Percentiles rank a stretch among this genome's conserved stretches.
These are phyloP conservation scores for Dryadomyces quercus-mongolicae DNA, from an alignment of 2,329 filamentous ascomycete species.

Conservation along the genomic window DNA sequence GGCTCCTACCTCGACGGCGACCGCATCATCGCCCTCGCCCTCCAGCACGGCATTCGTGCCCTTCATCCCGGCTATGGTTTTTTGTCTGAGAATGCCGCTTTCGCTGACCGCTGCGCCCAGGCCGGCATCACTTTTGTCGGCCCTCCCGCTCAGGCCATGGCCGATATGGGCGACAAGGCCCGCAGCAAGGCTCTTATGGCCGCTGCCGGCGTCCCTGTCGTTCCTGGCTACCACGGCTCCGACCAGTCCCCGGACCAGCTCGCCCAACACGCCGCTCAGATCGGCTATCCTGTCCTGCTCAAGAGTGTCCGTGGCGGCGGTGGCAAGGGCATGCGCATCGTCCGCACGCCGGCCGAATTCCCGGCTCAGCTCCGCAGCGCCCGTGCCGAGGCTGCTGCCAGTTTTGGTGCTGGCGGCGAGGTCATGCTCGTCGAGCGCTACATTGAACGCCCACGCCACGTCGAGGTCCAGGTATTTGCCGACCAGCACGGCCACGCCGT, in stretches of 20 bases:
- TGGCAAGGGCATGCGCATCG: conserved; percentile 76
- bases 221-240: conserved; percentile 84
- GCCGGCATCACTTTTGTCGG: conserved; percentile 92
- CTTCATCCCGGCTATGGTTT: conserved; percentile 97
- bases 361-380: conserved; percentile 58
- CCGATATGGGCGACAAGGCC: conserved; percentile 90
- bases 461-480: conserved; percentile 85
- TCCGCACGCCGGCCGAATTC: conserved; percentile 56
- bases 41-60: conserved; percentile 74
- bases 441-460: conserved; percentile 66
- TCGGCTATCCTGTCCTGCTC: conserved; percentile 58
- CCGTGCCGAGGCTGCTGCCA: conserved; percentile 60
- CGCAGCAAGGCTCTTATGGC: conserved; percentile 95
- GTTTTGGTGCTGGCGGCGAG: conserved; percentile 69
- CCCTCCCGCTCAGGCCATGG: conserved; percentile 68
- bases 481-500: conserved; percentile 69
- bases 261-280: conserved; percentile 56
- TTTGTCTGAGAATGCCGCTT: conserved; percentile 53
- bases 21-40: conserved; percentile 79
- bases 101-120: conserved; percentile 77
- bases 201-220: conserved; percentile 85
- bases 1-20: conserved; percentile 89
- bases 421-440: conserved; percentile 80
- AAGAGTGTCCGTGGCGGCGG: conserved; percentile 76
- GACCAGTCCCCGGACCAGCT: conserved; percentile 59